Conservation (phyloP, 257 asterid genomes). For the Scutellaria galericulata region DNA sequence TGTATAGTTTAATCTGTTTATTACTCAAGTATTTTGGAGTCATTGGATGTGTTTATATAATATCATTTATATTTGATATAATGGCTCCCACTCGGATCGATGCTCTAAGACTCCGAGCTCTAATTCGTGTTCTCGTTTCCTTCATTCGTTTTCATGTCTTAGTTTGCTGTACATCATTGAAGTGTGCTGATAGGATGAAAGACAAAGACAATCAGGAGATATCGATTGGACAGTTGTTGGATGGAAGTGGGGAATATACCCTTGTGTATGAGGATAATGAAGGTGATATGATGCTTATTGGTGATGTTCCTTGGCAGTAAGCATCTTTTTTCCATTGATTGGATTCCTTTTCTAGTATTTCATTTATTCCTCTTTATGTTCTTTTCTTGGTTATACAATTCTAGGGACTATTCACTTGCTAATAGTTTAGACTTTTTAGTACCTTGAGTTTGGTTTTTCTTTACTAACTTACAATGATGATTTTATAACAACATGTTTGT, state of each 20-base stretch:
- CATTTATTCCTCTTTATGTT: slow-evolving; percentile 15
- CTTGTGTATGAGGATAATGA: slow-evolving; percentile 97
- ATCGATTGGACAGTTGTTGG: slow-evolving; percentile 64
- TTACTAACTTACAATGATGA: background rate
- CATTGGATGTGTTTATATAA: too few relatives aligned
- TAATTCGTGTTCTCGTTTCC: too few relatives aligned
- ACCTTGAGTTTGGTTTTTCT: slow-evolving; percentile 23
- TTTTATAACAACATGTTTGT: slow-evolving; percentile 70
- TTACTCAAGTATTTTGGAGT: too few relatives aligned
- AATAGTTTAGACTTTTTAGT: background rate
- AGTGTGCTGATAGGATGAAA: slow-evolving; percentile 41
- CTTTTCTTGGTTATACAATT: background rate
- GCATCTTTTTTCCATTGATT: slow-evolving; percentile 48
- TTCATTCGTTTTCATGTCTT: too few relatives aligned
- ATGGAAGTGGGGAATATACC: slow-evolving; percentile 90
- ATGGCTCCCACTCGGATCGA: too few relatives aligned
- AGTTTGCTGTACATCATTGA: too few relatives aligned
- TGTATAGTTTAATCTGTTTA: too few relatives aligned
- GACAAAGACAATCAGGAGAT: slow-evolving; percentile 50
- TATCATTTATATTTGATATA: too few relatives aligned
- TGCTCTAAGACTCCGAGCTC: too few relatives aligned
- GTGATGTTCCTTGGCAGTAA: slow-evolving; percentile 99
- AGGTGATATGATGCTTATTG: slow-evolving; percentile 99
- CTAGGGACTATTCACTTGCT: slow-evolving; percentile 1
- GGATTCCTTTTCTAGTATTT: slow-evolving; percentile 36